A percentile compares a stretch with the other conserved stretches of the same genome.
phyloP scores from a whole-genome alignment of 192 early-diverging fungal species.

The Coemansia biformis region DNA sequence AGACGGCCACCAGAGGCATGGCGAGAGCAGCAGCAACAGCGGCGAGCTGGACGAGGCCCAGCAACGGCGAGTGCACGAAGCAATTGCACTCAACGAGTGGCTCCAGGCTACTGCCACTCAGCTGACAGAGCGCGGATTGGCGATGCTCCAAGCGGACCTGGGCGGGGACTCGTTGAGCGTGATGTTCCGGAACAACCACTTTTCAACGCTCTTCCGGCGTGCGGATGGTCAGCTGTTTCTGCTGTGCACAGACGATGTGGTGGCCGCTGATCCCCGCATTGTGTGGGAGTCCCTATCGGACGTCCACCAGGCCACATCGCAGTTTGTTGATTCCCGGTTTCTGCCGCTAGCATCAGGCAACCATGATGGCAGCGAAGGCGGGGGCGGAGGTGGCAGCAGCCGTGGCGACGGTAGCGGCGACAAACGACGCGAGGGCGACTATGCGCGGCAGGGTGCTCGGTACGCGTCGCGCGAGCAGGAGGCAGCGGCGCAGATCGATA shows the following conservation, averaged over 20 bases:
- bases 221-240: slow-evolving; percentile 49
- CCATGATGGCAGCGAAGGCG: no score
- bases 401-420: no score
- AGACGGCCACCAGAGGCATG: no score
- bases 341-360: no score
- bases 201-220: slow-evolving; percentile 68
- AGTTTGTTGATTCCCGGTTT: slow-evolving; percentile 62
- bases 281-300: slow-evolving; percentile 71
- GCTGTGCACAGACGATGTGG: slow-evolving; percentile 66
- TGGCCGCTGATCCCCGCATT: slow-evolving; percentile 58
- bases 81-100: slow-evolving; percentile 60
- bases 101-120: slow-evolving; percentile 73
- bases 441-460: slow-evolving; percentile 12
- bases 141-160: slow-evolving; percentile 58
- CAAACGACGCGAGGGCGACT: slow-evolving; percentile 23
- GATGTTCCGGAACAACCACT: slow-evolving; percentile 94
- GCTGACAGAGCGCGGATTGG: slow-evolving; percentile 76
- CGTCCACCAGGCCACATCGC: slow-evolving; percentile 57
- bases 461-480: not conserved
- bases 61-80: slow-evolving; percentile 17
- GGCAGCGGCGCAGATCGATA: slow-evolving; percentile 28
- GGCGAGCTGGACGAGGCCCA: slow-evolving; percentile 6
- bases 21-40: no score
- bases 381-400: no score
- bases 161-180: slow-evolving; percentile 59